Base-by-base conservation (phyloP, 805 yeast genomes). In the Jamesozyma lodderae region DNA sequence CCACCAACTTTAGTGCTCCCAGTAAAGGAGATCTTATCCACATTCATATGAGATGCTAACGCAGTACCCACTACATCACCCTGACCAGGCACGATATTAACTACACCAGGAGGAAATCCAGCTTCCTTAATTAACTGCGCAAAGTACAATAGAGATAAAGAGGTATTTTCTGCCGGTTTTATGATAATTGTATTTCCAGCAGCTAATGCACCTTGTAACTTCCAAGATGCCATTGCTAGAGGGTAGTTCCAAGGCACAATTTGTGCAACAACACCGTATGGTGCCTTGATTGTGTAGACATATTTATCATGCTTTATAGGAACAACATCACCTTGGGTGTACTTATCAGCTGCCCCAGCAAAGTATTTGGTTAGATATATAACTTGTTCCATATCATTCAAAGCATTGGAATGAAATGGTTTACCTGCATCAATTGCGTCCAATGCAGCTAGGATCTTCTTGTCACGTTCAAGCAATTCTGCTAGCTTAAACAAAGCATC, bases 301-400 rank as follows among this genome's bases (percentile, higher is more conserved):
- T 68, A 71, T 52, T 75, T 76, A 21, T 72, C 68, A 31, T 62
- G 61, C 36, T 72, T 78, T n/a, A 77, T 66, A 50, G 79, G 81
- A 37, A 79, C 67, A 21, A 75, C 68, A 40, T 70, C 62, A 19
- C 90, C 90, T 42, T 62, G 63, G 24, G 44, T 40, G 44, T 73
- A 68, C 61, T 76, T 73, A 53, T 78, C 81, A 28, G 84, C 81
- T 62, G 74, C 72, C 11, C 88, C 87, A 21, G 85, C 82, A 49
- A 73, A 75, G 53, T 75, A 77, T 46, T 72, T 69, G 57, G 77
- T 70, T 32, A 73, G 70, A 43, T 66, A 69, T 25, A 73, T 68
- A 23, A 75, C 63, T 44, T 73, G 75, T 9, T 66, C 67, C 33
- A 82, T 67, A 52, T 82, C 92, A 33, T 57, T 67, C 31, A 68